These are phyloP conservation scores for Rubia balearica DNA, from an alignment of 305 asterid species.

Conservation along the genomic window DNA sequence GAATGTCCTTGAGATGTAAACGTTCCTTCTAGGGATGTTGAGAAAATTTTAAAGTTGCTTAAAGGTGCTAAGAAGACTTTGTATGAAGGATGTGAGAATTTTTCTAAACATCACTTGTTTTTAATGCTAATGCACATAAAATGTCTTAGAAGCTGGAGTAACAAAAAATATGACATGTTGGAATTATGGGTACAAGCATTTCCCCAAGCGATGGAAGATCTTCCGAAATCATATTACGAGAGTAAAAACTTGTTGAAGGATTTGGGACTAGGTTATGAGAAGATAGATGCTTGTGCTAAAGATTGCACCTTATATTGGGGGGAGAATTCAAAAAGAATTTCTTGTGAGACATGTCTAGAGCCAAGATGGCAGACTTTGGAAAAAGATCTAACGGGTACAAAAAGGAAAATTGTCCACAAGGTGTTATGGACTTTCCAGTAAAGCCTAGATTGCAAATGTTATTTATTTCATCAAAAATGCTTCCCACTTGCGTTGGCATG, in stretches of 20 bases:
- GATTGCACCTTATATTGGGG: conserved; percentile 11
- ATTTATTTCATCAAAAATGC: conserved; percentile 11
- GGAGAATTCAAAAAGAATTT: background rate
- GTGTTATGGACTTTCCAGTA: conserved; percentile 15
- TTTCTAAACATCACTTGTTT: conserved; percentile 13
- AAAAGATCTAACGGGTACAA: background rate
- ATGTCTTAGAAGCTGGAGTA: conserved; percentile 7
- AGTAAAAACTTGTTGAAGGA: background rate
- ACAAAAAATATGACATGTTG: background rate
- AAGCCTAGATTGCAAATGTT: conserved; percentile 18
- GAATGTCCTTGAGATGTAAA: background rate
- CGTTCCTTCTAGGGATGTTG: conserved; percentile 7
- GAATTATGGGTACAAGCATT: background rate
- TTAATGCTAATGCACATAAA: conserved; percentile 9
- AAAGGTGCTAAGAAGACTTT: conserved; percentile 4
- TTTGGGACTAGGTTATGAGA: conserved; percentile 11
- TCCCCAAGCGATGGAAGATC: background rate
- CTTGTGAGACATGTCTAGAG: background rate
- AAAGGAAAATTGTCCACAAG: background rate
- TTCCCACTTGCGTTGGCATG: background rate
- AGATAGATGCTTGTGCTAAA: conserved; percentile 7
- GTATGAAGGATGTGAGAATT: conserved; percentile 12
- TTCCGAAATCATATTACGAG: conserved; percentile 6
- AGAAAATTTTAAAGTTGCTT: conserved; percentile 12
- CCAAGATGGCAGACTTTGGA: background rate